phyloP scores from a whole-genome alignment of 2,329 filamentous ascomycete species.

The Neopestalotiopsis clavispora region DNA sequence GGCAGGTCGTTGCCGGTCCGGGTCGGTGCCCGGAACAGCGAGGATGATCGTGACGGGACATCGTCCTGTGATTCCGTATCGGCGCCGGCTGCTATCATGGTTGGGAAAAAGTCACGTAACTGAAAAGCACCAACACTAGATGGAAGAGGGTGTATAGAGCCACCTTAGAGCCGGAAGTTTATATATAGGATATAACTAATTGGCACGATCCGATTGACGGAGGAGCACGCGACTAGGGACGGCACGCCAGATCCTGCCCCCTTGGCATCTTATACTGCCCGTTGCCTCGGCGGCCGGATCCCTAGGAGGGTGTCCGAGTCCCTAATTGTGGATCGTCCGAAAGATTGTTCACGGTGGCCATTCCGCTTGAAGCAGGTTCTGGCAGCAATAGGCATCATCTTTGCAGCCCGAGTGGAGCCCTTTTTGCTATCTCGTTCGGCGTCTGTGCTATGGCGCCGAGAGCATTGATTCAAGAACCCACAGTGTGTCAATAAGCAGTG shows the following conservation, averaged over 20 bases:
- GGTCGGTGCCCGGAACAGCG: not conserved
- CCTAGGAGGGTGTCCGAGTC: slow-evolving; percentile 1
- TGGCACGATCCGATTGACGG: not conserved
- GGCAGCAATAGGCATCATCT: slow-evolving; percentile 7
- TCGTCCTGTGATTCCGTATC: not conserved
- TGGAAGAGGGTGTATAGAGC: not conserved
- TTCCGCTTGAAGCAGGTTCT: slow-evolving; percentile 10
- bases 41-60: not conserved
- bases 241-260: not conserved
- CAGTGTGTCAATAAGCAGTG: not conserved
- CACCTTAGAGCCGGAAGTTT: not conserved
- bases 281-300: not conserved
- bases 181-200: slow-evolving; percentile 1
- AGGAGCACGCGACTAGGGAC: not conserved
- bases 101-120: not conserved
- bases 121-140: not conserved
- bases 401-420: slow-evolving; percentile 4
- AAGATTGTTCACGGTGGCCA: slow-evolving; percentile 3
- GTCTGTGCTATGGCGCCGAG: not conserved
- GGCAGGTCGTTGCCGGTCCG: slow-evolving; percentile 18
- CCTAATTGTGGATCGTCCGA: not conserved
- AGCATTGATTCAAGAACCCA: not conserved
- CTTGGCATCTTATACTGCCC: not conserved
- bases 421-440: not conserved
- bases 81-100: not conserved